Evolutionary conservation across 139 green algal genomes (phyloP), one percentile per base, ranked within the genome.

Genomic region (Tetradesmus lagerheimii): DNA sequence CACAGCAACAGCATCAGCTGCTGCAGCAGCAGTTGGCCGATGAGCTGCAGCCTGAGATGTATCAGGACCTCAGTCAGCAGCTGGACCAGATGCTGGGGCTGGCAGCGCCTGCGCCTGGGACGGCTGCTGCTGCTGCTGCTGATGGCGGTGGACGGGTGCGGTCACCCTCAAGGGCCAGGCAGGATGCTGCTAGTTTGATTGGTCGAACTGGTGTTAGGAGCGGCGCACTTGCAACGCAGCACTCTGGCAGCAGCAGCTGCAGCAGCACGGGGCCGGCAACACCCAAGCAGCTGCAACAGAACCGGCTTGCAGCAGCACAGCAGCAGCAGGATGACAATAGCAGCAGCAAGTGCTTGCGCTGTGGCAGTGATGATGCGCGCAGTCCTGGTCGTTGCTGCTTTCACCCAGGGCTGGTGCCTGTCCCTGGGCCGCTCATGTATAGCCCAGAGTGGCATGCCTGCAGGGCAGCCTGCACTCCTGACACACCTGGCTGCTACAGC

Each of bases 371-470:
- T 41, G 83, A 80, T 43, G 83, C 23, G 31, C 23, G 1, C 20
- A 80, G 83, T 27, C 62, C 83, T 18, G 83, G 83, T 2, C 38
- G 38, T 27, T 88, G 83, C 83, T 88, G 83, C 50, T 88, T 88
- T 29, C 83, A 88, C 38, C 83, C 83, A 39, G 83, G 83, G 6
- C 41, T 88, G 9, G 83, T 88, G 83, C 64, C 62, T n/a, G 83
- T 41, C 4, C 83, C 83, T 67, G 83, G 83, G 0, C 83, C 83
- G 1, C n/a, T 88, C 35, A 80, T 88, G 83, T 80, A 88, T 34
- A 31, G 64, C 35, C 62, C 64, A 41, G 83, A 88, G 27, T 88
- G 64, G 64, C 83, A 88, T 43, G 83, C 83, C 12, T 88, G 83
- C 41, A 77, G 64, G 27, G 83, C 83, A 18, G 18, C 6, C n/a